Conservation (phyloP, 495 filamentous ascomycete genomes). For the Penicillium herquei region DNA sequence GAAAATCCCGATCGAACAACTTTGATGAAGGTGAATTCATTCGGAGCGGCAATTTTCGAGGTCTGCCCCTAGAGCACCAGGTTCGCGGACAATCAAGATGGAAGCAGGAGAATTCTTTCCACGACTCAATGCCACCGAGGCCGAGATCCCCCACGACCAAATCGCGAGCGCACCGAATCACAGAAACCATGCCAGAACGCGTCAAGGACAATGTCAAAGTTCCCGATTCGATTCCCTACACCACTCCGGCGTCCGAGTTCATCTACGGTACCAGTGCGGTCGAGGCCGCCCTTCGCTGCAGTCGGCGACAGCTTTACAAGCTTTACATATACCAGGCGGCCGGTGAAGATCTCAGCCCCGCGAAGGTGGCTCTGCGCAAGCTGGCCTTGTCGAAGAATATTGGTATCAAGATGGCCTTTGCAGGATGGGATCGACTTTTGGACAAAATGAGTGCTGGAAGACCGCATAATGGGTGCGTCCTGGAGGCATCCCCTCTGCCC, state of each 20-base stretch:
- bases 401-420: constrained; percentile 49
- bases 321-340: constrained; percentile 67
- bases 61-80: constrained; percentile 27
- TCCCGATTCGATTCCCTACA: constrained; percentile 69
- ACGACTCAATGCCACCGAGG: neutral
- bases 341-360: constrained; percentile 38
- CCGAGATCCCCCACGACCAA: constrained; percentile 6
- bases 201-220: constrained; percentile 38
- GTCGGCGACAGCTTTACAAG: constrained; percentile 73
- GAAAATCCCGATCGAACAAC: neutral
- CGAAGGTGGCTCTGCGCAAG: constrained; percentile 50
- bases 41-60: constrained; percentile 33
- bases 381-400: constrained; percentile 59
- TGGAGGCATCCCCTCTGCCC: constrained; percentile 83
- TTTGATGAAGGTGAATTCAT: constrained; percentile 39
- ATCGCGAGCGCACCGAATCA: constrained; percentile 22
- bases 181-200: constrained; percentile 35
- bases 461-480: constrained; percentile 86
- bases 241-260: constrained; percentile 85
- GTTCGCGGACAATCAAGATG: constrained; percentile 3
- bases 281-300: constrained; percentile 71
- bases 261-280: constrained; percentile 82
- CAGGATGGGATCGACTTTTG: constrained; percentile 60
- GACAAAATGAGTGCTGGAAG: constrained; percentile 81
- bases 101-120: neutral